These are phyloP conservation scores for Blastobotrys apis DNA, from an alignment of 1,139 yeast genomes.

Conservation along the genomic window DNA sequence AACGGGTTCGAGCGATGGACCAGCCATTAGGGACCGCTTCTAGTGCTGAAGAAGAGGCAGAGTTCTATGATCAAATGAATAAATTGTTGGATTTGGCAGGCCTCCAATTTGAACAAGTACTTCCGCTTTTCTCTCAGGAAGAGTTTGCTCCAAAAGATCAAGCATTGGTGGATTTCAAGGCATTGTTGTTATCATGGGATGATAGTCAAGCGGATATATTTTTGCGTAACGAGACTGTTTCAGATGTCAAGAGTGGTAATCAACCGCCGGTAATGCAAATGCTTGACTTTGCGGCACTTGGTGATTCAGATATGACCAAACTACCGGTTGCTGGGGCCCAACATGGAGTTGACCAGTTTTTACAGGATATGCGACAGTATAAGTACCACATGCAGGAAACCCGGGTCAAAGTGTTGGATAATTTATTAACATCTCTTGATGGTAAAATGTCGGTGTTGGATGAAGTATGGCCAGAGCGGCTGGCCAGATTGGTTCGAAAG, in stretches of 20 bases:
- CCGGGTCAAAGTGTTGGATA: slow-evolving; percentile 32
- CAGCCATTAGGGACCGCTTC: slow-evolving; percentile 35
- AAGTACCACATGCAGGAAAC: slow-evolving; percentile 46
- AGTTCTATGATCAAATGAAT: slow-evolving; percentile 31
- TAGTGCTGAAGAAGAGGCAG: slow-evolving; percentile 25
- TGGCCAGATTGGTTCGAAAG: slow-evolving; percentile 22
- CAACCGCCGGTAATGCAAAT: slow-evolving; percentile 38
- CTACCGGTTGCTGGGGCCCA: slow-evolving; percentile 19
- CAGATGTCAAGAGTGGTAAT: neutral
- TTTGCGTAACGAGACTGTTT: slow-evolving; percentile 17
- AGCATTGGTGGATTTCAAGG: slow-evolving; percentile 38
- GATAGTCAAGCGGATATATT: slow-evolving; percentile 32
- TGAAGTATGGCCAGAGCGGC: slow-evolving; percentile 26
- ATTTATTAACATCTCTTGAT: slow-evolving; percentile 3
- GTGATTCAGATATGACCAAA: slow-evolving; percentile 26
- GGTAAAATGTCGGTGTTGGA: slow-evolving; percentile 18
- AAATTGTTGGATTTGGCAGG: slow-evolving; percentile 25
- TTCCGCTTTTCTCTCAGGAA: slow-evolving; percentile 24
- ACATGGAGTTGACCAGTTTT: slow-evolving; percentile 31
- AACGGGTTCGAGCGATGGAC: slow-evolving; percentile 31
- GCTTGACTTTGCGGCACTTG: slow-evolving; percentile 36
- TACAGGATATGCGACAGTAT: slow-evolving; percentile 35
- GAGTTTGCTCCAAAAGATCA: slow-evolving; percentile 23
- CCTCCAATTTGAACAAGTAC: slow-evolving; percentile 24
- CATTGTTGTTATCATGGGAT: slow-evolving; percentile 44